Conservation (phyloP, 2,329 filamentous ascomycete genomes). For the Sclerotinia sclerotiorum region DNA sequence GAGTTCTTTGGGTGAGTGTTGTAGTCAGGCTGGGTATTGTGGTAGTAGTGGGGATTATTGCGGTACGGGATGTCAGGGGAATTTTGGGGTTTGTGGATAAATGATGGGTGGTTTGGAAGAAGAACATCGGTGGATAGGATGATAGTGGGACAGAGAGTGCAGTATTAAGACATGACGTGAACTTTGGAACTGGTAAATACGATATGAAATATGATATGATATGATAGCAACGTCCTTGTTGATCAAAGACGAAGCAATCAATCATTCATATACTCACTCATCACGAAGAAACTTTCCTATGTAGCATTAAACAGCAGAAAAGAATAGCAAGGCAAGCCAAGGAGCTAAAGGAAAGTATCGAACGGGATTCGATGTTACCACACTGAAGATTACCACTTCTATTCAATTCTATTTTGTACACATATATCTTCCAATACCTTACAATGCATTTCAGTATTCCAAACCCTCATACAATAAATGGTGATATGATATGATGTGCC, state of each 20-base stretch:
- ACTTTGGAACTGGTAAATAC: not conserved
- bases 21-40: conserved; percentile 13
- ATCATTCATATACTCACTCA: not conserved
- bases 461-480: too few relatives aligned
- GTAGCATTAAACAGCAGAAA: not conserved
- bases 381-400: too few relatives aligned
- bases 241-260: not conserved
- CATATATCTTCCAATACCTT: too few relatives aligned
- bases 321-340: too few relatives aligned
- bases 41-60: conserved; percentile 7
- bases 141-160: not conserved
- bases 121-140: not conserved
- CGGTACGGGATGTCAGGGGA: conserved; percentile 1
- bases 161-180: not conserved
- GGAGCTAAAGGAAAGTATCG: not conserved
- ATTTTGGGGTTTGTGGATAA: conserved; percentile 19
- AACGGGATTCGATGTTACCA: not conserved
- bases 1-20: conserved; percentile 19
- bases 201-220: not conserved
- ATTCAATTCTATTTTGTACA: too few relatives aligned
- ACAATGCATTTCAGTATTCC: too few relatives aligned
- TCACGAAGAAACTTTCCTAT: not conserved
- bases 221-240: not conserved
- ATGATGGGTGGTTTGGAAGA: not conserved
- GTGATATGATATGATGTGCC: too few relatives aligned